These are phyloP conservation scores for Trichoderma orchidacearum DNA, from an alignment of 495 filamentous ascomycete species.

Conservation along the genomic window DNA sequence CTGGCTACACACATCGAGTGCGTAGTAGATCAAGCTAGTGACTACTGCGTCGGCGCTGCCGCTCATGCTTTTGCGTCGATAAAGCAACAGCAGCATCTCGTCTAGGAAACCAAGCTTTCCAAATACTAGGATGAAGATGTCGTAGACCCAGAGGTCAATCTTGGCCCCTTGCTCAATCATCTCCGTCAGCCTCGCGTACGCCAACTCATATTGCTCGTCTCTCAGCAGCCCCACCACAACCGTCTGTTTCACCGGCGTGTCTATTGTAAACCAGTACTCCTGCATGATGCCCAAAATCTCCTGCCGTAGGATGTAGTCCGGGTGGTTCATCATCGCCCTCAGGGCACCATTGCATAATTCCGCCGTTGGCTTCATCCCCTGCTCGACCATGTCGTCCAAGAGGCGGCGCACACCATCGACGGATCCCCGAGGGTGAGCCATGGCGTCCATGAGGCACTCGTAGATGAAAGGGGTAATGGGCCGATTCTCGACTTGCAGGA, in stretches of 20 bases:
- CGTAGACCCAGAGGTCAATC: conserved; percentile 59
- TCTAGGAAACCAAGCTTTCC: conserved; percentile 59
- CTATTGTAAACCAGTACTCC: conserved; percentile 54
- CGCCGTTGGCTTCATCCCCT: conserved; percentile 45
- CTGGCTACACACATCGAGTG: conserved; percentile 55
- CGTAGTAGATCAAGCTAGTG: conserved; percentile 44
- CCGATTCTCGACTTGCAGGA: conserved; percentile 50
- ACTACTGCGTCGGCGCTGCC: conserved; percentile 9
- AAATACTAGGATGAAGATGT: conserved; percentile 57
- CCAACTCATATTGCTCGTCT: conserved; percentile 71
- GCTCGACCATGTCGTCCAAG: conserved; percentile 53
- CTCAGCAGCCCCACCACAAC: conserved; percentile 62
- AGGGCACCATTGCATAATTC: conserved; percentile 58
- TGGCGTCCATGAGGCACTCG: conserved; percentile 56
- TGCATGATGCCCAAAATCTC: conserved; percentile 59
- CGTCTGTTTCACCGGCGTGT: conserved; percentile 47
- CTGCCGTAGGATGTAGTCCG: conserved; percentile 63
- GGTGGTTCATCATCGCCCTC: conserved; percentile 67
- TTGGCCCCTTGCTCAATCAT: conserved; percentile 43
- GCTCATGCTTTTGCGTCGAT: conserved; percentile 31
- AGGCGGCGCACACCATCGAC: conserved; percentile 43
- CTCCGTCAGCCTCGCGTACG: conserved; percentile 54
- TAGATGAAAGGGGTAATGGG: conserved; percentile 55
- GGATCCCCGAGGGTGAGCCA: conserved; percentile 53
- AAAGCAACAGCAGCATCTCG: conserved; percentile 55